These are phyloP conservation scores for Dactylellina sp. DNA, from an alignment of 2,329 filamentous ascomycete species.

Conservation along the genomic window DNA sequence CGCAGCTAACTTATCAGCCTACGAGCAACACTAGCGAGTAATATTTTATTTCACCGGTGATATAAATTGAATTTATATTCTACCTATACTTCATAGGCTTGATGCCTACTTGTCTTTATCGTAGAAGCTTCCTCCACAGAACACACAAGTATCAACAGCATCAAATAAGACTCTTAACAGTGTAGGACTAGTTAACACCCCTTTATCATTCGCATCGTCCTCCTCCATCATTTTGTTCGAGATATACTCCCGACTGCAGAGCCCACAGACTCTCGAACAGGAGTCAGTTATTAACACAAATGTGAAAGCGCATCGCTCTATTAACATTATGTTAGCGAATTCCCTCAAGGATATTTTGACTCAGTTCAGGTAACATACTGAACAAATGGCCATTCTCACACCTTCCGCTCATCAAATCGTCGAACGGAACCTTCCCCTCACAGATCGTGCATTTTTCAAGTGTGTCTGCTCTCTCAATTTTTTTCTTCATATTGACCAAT, in stretches of 20 bases:
- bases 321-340: neutral
- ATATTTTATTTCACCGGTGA: too few species aligned
- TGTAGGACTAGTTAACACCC: neutral
- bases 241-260: constrained; percentile 46
- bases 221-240: constrained; percentile 43
- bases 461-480: constrained; percentile 10
- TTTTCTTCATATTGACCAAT: constrained; percentile 26
- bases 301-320: constrained; percentile 43
- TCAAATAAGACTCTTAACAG: constrained; percentile 38
- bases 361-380: constrained; percentile 7
- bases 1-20: too few species aligned
- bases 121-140: constrained; percentile 50
- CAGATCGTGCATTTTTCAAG: constrained; percentile 37
- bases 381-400: constrained; percentile 49
- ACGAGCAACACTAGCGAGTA: too few species aligned
- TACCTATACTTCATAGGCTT: too few species aligned
- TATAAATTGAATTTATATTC: too few species aligned
- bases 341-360: too few species aligned
- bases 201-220: constrained; percentile 14
- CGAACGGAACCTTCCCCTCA: neutral
- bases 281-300: constrained; percentile 37
- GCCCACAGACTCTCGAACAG: constrained; percentile 32
- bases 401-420: constrained; percentile 49
- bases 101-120: too few species aligned
- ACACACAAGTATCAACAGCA: constrained; percentile 56